These are phyloP conservation scores for Termitomyces sp. DNA, from an alignment of 768 basidiomycete genomes.

Conservation along the genomic window DNA sequence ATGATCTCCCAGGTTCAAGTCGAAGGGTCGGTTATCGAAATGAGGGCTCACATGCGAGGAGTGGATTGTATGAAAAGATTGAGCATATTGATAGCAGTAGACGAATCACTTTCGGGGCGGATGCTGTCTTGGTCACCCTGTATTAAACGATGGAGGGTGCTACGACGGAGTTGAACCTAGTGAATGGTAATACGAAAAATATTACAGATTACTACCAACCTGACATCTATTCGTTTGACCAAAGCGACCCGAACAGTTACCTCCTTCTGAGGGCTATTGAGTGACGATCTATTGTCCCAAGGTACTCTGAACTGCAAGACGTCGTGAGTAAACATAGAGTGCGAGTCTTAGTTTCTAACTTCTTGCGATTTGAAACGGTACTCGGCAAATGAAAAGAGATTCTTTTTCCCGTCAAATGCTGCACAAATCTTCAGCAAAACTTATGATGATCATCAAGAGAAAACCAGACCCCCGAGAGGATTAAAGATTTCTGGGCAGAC, in stretches of 20 bases:
- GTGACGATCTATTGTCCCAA: constrained; percentile 11
- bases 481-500: constrained; percentile 18
- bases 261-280: constrained; percentile 1
- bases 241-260: constrained; percentile 19
- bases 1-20: not conserved
- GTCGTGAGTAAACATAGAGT: not conserved
- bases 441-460: not conserved
- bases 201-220: constrained; percentile 8
- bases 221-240: constrained; percentile 18
- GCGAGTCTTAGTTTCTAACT: constrained; percentile 7
- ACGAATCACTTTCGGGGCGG: constrained; percentile 14
- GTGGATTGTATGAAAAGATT: constrained; percentile 28
- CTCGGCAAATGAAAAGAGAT: constrained; percentile 20
- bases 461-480: constrained; percentile 19
- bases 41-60: constrained; percentile 20
- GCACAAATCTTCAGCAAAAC: not conserved
- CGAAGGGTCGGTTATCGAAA: not conserved
- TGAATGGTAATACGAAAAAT: not conserved
- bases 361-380: constrained; percentile 16
- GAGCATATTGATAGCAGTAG: constrained; percentile 24
- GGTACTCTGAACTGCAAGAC: constrained; percentile 15
- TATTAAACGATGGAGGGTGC: constrained; percentile 10
- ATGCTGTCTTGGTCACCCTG: constrained; percentile 9
- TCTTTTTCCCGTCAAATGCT: constrained; percentile 31
- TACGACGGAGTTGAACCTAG: not conserved